Evolutionary conservation across 352 stramenopile genomes (phyloP), one percentile per base, ranked within the genome.

Genomic region (Plasmopara viticola): DNA sequence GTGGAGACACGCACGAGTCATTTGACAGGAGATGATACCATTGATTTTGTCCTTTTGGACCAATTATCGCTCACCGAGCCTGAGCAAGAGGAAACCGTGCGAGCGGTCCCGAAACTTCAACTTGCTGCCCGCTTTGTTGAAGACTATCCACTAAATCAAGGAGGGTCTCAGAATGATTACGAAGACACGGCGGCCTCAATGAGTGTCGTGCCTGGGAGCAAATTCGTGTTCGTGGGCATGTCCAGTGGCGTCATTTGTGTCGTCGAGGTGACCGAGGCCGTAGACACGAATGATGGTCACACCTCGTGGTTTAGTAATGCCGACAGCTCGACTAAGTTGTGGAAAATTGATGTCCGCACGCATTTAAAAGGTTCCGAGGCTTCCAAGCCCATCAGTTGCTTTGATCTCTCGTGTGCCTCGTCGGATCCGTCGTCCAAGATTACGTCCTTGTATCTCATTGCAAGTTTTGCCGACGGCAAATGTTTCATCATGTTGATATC

Each of bases 401-500:
- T 84, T 35, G 61, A 64, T 2, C 48, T 90, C 35, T 70, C 77
- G 10, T 72, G 71, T 28, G 80, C 73, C 6, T 72, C 77, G 6
- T 52, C 55, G 29, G 71, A 86, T 12, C 51, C 64, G 8, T 38
- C 60, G 1, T 46, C 47, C 1, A 45, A 50, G 46, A 59, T 67
- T 45, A 30, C 67, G 44, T 70, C 59, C 30, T 58, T 91, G 29
- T 72, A 66, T 44, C 56, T 91, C 5, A 72, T 87, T 40, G 78
- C 78, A 44, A 84, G 64, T 54, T 91, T 91, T 58, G 72, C 84
- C 58, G 72, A 72, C n/a, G 78, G 75, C 40, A 86, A 84, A 51
- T 91, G 80, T 51, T 91, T 91, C 47, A 85, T 91, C 51, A 78
- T 91, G 70, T 52, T 86, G 49, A 48, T 91, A 5, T 72, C 75